phyloP scores from a whole-genome alignment of 192 early-diverging fungal species.

The Dispira parvispora region DNA sequence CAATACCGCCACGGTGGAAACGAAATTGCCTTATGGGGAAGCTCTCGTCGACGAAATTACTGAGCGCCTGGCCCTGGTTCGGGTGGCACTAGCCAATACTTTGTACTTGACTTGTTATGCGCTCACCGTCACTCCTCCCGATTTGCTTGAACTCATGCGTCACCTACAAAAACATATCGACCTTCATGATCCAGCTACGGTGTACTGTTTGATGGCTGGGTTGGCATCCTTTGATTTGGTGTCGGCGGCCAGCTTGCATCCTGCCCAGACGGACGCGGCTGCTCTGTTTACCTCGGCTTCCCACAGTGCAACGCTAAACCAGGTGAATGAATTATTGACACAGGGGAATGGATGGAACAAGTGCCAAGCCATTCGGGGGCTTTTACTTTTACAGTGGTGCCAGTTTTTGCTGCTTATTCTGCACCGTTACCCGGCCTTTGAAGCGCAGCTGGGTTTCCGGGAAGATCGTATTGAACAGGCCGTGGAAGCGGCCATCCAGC shows the following conservation, averaged over 20 bases:
- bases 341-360: slow-evolving; percentile 21
- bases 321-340: slow-evolving; percentile 17
- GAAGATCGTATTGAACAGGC: slow-evolving; percentile 28
- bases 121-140: slow-evolving; percentile 20
- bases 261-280: slow-evolving; percentile 18
- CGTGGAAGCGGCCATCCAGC: slow-evolving; percentile 32
- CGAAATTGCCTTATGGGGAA: slow-evolving; percentile 19
- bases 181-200: slow-evolving; percentile 21
- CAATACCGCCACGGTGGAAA: neutral
- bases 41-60: slow-evolving; percentile 24
- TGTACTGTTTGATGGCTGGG: slow-evolving; percentile 19
- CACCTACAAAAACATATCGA: slow-evolving; percentile 11
- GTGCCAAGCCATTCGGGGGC: slow-evolving; percentile 26
- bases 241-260: slow-evolving; percentile 14
- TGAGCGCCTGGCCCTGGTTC: slow-evolving; percentile 22
- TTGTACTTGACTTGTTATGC: slow-evolving; percentile 24
- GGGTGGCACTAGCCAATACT: slow-evolving; percentile 25
- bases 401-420: slow-evolving; percentile 31
- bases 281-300: slow-evolving; percentile 24
- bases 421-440: slow-evolving; percentile 28
- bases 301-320: slow-evolving; percentile 17
- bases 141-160: slow-evolving; percentile 6
- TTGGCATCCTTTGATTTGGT: slow-evolving; percentile 19
- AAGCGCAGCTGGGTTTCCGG: slow-evolving; percentile 22
- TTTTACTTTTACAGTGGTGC: slow-evolving; percentile 43